Conservation (phyloP, 495 filamentous ascomycete genomes). For the Annulohypoxylon maeteangense region DNA sequence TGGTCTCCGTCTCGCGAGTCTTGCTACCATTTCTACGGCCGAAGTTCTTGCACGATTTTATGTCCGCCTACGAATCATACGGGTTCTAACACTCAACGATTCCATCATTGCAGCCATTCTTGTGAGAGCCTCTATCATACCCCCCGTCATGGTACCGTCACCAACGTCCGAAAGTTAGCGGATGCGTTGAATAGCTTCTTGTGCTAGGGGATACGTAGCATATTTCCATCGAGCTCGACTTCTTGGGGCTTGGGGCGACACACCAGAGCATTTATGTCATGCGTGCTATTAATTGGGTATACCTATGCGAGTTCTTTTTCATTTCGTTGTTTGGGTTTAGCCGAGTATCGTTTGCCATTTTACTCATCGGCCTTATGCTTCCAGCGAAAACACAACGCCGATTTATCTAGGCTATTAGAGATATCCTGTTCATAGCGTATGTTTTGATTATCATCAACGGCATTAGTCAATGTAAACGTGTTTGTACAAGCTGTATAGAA, state of each 20-base stretch:
- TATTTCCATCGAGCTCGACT: background rate
- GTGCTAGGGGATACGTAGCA: constrained; percentile 5
- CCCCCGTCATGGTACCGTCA: too few relatives aligned
- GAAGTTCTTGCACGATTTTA: background rate
- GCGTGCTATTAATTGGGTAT: constrained; percentile 7
- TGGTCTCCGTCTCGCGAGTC: background rate
- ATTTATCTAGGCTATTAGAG: background rate
- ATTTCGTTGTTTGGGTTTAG: background rate
- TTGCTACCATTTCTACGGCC: background rate
- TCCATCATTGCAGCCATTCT: constrained; percentile 1
- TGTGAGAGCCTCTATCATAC: background rate
- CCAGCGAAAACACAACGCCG: background rate
- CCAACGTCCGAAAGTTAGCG: background rate
- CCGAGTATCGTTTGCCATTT: background rate
- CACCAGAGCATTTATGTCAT: background rate
- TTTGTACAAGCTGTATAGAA: too few relatives aligned
- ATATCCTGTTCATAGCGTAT: background rate
- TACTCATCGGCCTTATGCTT: background rate
- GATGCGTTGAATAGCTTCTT: background rate
- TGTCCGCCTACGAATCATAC: constrained; percentile 1
- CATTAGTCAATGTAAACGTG: too few relatives aligned
- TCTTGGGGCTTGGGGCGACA: constrained; percentile 9
- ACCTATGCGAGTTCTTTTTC: background rate
- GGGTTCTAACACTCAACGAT: background rate
- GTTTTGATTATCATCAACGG: too few relatives aligned